Conservation (phyloP, 1,284 basidiomycete species). For the Anthracocystis walkeri region DNA sequence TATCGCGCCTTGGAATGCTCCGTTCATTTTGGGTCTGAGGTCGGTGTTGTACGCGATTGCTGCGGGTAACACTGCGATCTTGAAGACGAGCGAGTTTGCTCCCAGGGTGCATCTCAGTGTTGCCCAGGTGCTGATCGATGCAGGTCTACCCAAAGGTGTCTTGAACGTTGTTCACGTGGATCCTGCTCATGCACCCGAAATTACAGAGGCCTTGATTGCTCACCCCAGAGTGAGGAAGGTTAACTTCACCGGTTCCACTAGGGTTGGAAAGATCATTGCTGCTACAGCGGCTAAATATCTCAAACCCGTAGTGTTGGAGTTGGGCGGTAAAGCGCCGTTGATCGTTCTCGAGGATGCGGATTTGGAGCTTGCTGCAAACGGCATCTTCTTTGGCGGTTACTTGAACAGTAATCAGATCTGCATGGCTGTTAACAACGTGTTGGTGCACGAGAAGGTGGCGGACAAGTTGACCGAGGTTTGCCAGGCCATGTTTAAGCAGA, state of each 20-base stretch:
- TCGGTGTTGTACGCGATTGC: conserved; percentile 75
- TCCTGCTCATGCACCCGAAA: conserved; percentile 71
- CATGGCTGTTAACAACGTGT: conserved; percentile 79
- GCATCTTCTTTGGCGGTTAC: conserved; percentile 73
- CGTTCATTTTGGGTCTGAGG: conserved; percentile 69
- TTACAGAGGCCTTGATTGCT: conserved; percentile 75
- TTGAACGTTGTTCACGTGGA: conserved; percentile 76
- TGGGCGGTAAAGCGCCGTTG: conserved; percentile 72
- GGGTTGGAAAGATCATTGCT: conserved; percentile 86
- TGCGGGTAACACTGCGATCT: conserved; percentile 77
- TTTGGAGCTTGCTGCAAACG: conserved; percentile 74
- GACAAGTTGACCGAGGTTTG: conserved; percentile 71
- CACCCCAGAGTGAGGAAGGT: conserved; percentile 73
- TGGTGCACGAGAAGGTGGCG: conserved; percentile 73
- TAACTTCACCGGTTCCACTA: conserved; percentile 72
- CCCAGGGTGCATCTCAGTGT: conserved; percentile 74
- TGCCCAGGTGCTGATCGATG: conserved; percentile 72
- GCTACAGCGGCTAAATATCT: conserved; percentile 86
- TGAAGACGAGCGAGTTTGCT: conserved; percentile 76
- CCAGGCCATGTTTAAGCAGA: conserved; percentile 70
- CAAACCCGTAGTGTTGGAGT: conserved; percentile 71
- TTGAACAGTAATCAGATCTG: conserved; percentile 78
- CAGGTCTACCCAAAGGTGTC: conserved; percentile 76
- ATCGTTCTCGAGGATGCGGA: conserved; percentile 76
- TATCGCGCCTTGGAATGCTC: conserved; percentile 66